Evolutionary conservation across 331 rosid species (phyloP).

Genomic region (Prunus yedoensis): DNA sequence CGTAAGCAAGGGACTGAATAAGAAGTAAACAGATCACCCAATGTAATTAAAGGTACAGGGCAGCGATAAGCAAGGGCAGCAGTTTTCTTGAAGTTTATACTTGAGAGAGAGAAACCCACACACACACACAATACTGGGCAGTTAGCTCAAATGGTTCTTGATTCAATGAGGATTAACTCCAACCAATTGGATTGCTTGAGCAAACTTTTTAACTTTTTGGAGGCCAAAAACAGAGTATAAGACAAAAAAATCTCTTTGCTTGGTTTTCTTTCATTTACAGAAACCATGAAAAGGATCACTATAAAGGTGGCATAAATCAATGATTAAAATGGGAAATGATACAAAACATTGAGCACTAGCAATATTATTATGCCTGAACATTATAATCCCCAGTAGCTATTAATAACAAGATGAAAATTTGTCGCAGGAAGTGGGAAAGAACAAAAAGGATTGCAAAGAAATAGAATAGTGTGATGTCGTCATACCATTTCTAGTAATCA

Average conservation of each 20-base stretch:
- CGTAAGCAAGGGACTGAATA: slow-evolving; percentile 88
- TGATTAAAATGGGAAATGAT: not conserved
- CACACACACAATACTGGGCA: not conserved
- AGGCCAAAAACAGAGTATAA: not conserved
- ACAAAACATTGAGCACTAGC: not conserved
- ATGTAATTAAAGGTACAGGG: not conserved
- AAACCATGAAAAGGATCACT: not conserved
- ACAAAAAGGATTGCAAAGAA: not conserved
- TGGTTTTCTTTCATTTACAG: not conserved
- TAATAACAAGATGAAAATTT: not conserved
- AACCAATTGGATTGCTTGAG: slow-evolving; percentile 1
- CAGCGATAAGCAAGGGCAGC: not conserved
- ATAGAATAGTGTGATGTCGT: not conserved
- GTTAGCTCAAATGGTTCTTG: not conserved
- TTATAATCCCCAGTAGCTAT: not conserved
- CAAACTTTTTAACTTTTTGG: not conserved
- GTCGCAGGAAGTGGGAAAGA: not conserved
- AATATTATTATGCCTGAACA: not conserved
- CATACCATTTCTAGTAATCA: slow-evolving; percentile 87
- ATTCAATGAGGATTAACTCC: not conserved
- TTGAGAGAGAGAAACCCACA: not conserved
- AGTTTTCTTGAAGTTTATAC: not conserved
- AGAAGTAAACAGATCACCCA: slow-evolving; percentile 1
- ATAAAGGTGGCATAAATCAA: not conserved
- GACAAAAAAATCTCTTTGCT: not conserved